Conservation (phyloP, 2,329 filamentous ascomycete species). For the Knoxdaviesia capensis region DNA sequence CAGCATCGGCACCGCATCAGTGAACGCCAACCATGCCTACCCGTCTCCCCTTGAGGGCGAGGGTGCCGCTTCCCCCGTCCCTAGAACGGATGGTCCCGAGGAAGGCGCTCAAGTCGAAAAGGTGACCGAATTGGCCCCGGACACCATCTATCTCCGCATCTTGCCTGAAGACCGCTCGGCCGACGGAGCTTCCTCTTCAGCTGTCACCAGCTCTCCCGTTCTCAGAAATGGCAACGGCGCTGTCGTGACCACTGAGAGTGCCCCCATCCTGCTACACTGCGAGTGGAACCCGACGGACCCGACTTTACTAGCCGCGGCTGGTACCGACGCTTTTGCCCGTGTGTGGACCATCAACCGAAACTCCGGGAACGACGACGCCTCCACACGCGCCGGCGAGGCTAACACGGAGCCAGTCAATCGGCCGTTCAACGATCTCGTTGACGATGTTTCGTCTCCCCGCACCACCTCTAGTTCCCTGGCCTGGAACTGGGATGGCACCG, state of each 20-base stretch:
- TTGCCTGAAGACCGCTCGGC: slow-evolving; percentile 17
- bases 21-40: slow-evolving; percentile 36
- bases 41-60: slow-evolving; percentile 43
- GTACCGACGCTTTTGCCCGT: slow-evolving; percentile 49
- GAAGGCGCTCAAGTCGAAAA: slow-evolving; percentile 45
- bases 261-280: slow-evolving; percentile 45
- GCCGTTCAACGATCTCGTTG: slow-evolving; percentile 26
- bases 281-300: slow-evolving; percentile 48
- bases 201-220: not conserved
- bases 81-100: slow-evolving; percentile 40
- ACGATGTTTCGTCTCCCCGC: slow-evolving; percentile 28
- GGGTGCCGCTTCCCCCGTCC: slow-evolving; percentile 27
- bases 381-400: slow-evolving; percentile 1
- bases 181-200: slow-evolving; percentile 12
- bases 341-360: slow-evolving; percentile 43
- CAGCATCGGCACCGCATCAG: slow-evolving; percentile 16
- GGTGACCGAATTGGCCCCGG: slow-evolving; percentile 35
- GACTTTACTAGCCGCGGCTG: slow-evolving; percentile 44
- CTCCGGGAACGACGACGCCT: slow-evolving; percentile 12
- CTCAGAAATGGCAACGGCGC: slow-evolving; percentile 7
- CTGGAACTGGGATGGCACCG: slow-evolving; percentile 35
- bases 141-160: slow-evolving; percentile 41
- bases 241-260: slow-evolving; percentile 21
- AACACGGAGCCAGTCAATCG: slow-evolving; percentile 11
- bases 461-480: slow-evolving; percentile 37